These are phyloP conservation scores for Cladosporium velox DNA, from an alignment of 2,329 filamentous ascomycete species.

Conservation along the genomic window DNA sequence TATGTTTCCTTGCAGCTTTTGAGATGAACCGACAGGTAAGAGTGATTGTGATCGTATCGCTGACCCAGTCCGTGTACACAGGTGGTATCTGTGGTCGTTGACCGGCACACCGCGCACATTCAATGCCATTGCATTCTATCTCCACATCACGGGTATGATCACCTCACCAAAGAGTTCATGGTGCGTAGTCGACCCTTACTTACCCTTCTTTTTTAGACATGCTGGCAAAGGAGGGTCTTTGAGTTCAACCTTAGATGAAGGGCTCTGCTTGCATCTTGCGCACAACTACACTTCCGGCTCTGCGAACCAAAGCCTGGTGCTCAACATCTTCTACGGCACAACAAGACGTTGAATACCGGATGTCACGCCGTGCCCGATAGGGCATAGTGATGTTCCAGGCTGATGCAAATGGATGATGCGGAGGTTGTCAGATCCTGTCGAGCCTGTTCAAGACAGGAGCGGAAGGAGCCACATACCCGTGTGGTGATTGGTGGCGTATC, in stretches of 20 bases:
- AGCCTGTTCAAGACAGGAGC: neutral
- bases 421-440: neutral
- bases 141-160: conserved; percentile 63
- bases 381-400: neutral
- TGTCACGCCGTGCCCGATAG: neutral
- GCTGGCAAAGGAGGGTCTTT: conserved; percentile 44
- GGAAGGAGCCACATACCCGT: neutral
- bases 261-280: neutral
- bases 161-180: neutral
- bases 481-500: neutral
- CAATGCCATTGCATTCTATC: conserved; percentile 65
- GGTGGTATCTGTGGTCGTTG: conserved; percentile 59
- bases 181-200: neutral
- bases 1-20: neutral
- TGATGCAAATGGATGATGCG: neutral
- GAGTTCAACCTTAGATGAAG: conserved; percentile 17
- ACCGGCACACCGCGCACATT: conserved; percentile 58
- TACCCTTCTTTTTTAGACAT: conserved; percentile 35
- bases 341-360: neutral
- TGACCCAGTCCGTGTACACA: neutral
- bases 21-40: neutral
- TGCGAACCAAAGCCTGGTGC: neutral
- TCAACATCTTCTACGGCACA: neutral
- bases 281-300: neutral
- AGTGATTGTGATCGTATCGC: neutral